Conservation (phyloP, 805 yeast genomes). For the Candida argentea region DNA sequence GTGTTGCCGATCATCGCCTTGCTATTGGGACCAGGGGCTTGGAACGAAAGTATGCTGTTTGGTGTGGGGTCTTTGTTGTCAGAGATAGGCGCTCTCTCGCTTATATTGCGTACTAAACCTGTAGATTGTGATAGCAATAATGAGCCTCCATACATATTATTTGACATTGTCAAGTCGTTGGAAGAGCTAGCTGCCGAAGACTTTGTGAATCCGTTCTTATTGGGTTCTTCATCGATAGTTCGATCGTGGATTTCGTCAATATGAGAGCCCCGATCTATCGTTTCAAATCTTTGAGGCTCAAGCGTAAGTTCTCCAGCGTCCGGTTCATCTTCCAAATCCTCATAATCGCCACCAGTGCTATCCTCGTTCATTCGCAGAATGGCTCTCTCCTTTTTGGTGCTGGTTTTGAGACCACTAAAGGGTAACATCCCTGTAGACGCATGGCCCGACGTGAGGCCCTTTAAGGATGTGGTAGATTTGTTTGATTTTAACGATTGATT, state of each 20-base stretch:
- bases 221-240: conserved; percentile 1
- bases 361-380: conserved; percentile 31
- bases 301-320: conserved; percentile 6
- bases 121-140: conserved; percentile 33
- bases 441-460: too few species aligned
- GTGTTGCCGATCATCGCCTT: conserved; percentile 25
- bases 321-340: conserved; percentile 13
- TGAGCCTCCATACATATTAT: conserved; percentile 33
- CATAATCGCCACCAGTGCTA: conserved; percentile 20
- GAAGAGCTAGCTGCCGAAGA: conserved; percentile 13
- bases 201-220: conserved; percentile 1
- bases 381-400: conserved; percentile 28
- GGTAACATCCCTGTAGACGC: too few species aligned
- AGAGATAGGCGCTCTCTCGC: too few species aligned
- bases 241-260: not conserved
- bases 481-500: conserved; percentile 20
- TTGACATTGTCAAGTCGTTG: conserved; percentile 13
- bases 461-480: conserved; percentile 24
- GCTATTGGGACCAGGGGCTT: conserved; percentile 14
- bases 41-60: conserved; percentile 24
- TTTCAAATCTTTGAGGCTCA: conserved; percentile 1
- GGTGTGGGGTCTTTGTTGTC: conserved; percentile 10
- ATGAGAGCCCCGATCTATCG: not conserved
- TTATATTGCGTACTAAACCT: conserved; percentile 27
- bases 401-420: conserved; percentile 23